A percentile compares a stretch with the other conserved stretches of the same genome.
Evolutionary conservation across 1,284 basidiomycete species (phyloP).

Genomic region (Amylostereum areolatum): DNA sequence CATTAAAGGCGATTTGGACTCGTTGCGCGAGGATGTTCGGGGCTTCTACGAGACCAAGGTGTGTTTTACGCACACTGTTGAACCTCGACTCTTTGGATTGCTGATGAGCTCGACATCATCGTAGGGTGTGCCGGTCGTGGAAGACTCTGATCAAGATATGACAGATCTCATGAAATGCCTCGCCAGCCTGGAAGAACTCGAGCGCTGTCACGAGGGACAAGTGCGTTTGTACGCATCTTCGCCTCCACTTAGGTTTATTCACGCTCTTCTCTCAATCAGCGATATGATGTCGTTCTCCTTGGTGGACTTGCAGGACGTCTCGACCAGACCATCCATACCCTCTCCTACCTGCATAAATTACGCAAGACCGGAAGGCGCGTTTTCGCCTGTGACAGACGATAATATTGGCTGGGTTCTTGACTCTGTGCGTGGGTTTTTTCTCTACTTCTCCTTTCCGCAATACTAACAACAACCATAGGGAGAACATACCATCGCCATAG

Average conservation of each 20-base stretch:
- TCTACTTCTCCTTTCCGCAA: background rate
- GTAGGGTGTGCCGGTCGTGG: conserved; percentile 63
- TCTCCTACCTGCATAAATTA: conserved; percentile 82
- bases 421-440: conserved; percentile 38
- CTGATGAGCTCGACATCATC: background rate
- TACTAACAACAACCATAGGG: conserved; percentile 44
- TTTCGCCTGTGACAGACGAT: conserved; percentile 81
- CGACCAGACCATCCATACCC: conserved; percentile 91
- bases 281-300: conserved; percentile 73
- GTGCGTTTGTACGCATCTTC: conserved; percentile 21
- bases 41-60: conserved; percentile 64
- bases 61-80: background rate
- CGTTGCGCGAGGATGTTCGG: conserved; percentile 70
- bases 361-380: conserved; percentile 56
- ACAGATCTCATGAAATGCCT: conserved; percentile 97
- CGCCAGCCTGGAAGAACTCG: conserved; percentile 50
- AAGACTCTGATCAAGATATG: conserved; percentile 73
- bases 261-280: conserved; percentile 14
- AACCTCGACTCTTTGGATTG: background rate
- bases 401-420: conserved; percentile 88
- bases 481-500: conserved; percentile 70
- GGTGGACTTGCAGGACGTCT: conserved; percentile 89
- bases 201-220: conserved; percentile 30
- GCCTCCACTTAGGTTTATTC: background rate
- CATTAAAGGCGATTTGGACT: conserved; percentile 94